phyloP scores from a whole-genome alignment of 2,329 filamentous ascomycete genomes.

The Botryotinia globosa region DNA sequence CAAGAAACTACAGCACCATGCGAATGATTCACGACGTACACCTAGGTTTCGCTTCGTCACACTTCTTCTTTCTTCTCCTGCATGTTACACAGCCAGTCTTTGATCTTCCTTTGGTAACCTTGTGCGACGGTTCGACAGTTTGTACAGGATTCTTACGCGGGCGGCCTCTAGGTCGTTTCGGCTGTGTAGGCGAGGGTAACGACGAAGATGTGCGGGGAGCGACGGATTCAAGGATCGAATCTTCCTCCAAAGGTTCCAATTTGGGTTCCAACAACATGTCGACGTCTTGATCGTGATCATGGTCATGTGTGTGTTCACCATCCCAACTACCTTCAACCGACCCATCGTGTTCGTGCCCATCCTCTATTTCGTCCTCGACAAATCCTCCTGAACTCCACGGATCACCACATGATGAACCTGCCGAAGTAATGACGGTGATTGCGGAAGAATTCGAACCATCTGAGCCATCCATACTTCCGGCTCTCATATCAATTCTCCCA shows the following conservation, averaged over 20 bases:
- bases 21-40: constrained; percentile 48
- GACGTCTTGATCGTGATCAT: constrained; percentile 42
- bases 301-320: not conserved
- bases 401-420: constrained; percentile 32
- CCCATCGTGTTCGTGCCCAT: constrained; percentile 13
- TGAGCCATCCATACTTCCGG: constrained; percentile 34
- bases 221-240: constrained; percentile 55
- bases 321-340: constrained; percentile 3
- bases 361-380: constrained; percentile 31
- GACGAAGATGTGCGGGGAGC: constrained; percentile 31
- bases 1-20: constrained; percentile 20
- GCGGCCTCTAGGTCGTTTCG: constrained; percentile 71
- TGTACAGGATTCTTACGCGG: constrained; percentile 72
- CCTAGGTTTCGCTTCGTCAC: constrained; percentile 64
- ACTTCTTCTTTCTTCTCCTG: constrained; percentile 69
- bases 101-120: constrained; percentile 72
- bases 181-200: constrained; percentile 20
- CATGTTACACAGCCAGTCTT: constrained; percentile 69
- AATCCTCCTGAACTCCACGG: constrained; percentile 32
- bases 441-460: constrained; percentile 32
- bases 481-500: constrained; percentile 9
- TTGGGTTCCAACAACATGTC: constrained; percentile 50
- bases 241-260: constrained; percentile 51
- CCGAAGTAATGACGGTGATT: constrained; percentile 34
- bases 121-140: constrained; percentile 56